Percentiles rank a stretch among this genome's conserved stretches.
Evolutionary conservation across 371 early-diverging fungal genomes (phyloP).

Genomic region (Rhizopus stolonifer): DNA sequence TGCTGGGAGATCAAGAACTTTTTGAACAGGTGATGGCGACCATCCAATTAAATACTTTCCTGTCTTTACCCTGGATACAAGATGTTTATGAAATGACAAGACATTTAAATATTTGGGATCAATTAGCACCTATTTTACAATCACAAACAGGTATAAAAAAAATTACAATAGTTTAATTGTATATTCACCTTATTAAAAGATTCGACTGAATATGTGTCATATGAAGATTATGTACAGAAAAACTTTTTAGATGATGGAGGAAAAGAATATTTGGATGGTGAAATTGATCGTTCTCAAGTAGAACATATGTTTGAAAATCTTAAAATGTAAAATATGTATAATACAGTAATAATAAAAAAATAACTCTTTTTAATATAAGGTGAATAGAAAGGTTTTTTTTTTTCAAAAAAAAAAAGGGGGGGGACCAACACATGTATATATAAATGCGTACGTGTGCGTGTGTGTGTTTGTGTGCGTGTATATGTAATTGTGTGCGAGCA

Average conservation of each 20-base stretch:
- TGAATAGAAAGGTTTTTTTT: too few species aligned
- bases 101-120: slow-evolving; percentile 11
- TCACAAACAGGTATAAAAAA: slow-evolving; percentile 7
- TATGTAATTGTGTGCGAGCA: too few species aligned
- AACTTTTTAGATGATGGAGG: slow-evolving; percentile 38
- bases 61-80: slow-evolving; percentile 11
- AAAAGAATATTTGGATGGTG: slow-evolving; percentile 32
- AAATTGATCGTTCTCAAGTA: slow-evolving; percentile 34
- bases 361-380: too few species aligned
- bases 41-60: slow-evolving; percentile 17
- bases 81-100: slow-evolving; percentile 17
- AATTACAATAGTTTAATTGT: neutral
- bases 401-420: too few species aligned
- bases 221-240: slow-evolving; percentile 39
- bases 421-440: too few species aligned
- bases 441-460: too few species aligned
- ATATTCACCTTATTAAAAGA: slow-evolving; percentile 5
- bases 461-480: too few species aligned
- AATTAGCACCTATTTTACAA: slow-evolving; percentile 20
- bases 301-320: slow-evolving; percentile 33
- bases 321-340: slow-evolving; percentile 18
- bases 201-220: slow-evolving; percentile 21
- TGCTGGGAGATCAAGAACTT: slow-evolving; percentile 6
- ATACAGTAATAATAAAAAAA: too few species aligned
- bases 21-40: slow-evolving; percentile 27